Conservation (phyloP, 2,329 filamentous ascomycete genomes). For the Talaromyces piceae region DNA sequence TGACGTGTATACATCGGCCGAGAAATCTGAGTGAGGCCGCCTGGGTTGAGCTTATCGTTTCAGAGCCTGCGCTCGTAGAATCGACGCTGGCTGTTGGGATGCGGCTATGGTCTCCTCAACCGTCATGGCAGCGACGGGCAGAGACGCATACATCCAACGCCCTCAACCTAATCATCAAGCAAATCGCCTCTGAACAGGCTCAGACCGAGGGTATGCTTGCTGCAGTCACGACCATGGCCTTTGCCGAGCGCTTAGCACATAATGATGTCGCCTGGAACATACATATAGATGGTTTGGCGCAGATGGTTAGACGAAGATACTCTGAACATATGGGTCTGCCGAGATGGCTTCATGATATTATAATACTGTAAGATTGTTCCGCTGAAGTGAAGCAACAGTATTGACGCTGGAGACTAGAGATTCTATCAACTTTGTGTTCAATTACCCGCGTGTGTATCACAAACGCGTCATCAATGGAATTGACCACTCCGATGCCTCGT, state of each 20-base stretch:
- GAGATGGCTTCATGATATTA: constrained; percentile 4
- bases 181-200: constrained; percentile 12
- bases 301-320: neutral
- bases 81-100: constrained; percentile 17
- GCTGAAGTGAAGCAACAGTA: neutral
- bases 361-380: neutral
- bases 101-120: constrained; percentile 17
- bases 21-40: constrained; percentile 12
- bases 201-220: constrained; percentile 18
- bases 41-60: constrained; percentile 18
- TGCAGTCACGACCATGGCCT: constrained; percentile 19
- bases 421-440: constrained; percentile 18
- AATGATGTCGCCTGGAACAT: constrained; percentile 15
- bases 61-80: constrained; percentile 19
- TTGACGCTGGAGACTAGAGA: constrained; percentile 16
- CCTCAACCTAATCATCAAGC: constrained; percentile 15
- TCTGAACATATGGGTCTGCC: neutral
- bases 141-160: constrained; percentile 15
- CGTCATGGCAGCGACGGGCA: constrained; percentile 15
- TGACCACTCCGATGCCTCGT: constrained; percentile 1
- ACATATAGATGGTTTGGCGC: constrained; percentile 4
- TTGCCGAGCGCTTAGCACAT: constrained; percentile 16
- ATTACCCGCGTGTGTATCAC: constrained; percentile 15
- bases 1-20: constrained; percentile 1
- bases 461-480: constrained; percentile 2